A percentile compares a stretch with the other conserved stretches of the same genome.
Evolutionary conservation across 768 basidiomycete species (phyloP).

Genomic region (Suillus tomentosus): DNA sequence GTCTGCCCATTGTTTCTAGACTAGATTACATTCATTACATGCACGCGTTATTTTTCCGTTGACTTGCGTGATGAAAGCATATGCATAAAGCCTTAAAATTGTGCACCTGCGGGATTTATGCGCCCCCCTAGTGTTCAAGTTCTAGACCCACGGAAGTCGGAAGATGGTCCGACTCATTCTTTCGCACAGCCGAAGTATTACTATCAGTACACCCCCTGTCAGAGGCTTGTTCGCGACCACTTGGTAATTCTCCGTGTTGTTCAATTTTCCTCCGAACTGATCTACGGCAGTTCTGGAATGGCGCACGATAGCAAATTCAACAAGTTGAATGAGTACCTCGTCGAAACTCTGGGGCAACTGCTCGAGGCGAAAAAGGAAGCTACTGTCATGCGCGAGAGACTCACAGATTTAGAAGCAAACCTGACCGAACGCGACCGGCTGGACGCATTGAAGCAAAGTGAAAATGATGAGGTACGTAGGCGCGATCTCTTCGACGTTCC

Average conservation of each 20-base stretch:
- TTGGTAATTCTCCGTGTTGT: not conserved
- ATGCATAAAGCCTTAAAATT: not conserved
- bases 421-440: not conserved
- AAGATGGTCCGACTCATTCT: not conserved
- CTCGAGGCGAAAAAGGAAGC: not conserved
- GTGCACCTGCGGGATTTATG: not conserved
- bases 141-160: not conserved
- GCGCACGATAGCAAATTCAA: not conserved
- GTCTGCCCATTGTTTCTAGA: slow-evolving; percentile 4
- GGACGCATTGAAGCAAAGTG: not conserved
- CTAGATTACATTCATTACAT: slow-evolving; percentile 5
- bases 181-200: not conserved
- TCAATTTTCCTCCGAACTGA: not conserved
- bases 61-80: not conserved
- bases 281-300: not conserved
- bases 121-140: too few relatives aligned
- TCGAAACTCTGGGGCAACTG: slow-evolving; percentile 1
- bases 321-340: not conserved
- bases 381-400: not conserved
- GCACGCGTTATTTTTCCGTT: not conserved
- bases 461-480: not conserved
- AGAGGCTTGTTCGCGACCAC: not conserved
- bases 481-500: not conserved
- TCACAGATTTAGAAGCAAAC: not conserved
- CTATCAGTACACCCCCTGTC: not conserved